Conservation (phyloP, 805 yeast genomes). For the Saturnispora silvae region DNA sequence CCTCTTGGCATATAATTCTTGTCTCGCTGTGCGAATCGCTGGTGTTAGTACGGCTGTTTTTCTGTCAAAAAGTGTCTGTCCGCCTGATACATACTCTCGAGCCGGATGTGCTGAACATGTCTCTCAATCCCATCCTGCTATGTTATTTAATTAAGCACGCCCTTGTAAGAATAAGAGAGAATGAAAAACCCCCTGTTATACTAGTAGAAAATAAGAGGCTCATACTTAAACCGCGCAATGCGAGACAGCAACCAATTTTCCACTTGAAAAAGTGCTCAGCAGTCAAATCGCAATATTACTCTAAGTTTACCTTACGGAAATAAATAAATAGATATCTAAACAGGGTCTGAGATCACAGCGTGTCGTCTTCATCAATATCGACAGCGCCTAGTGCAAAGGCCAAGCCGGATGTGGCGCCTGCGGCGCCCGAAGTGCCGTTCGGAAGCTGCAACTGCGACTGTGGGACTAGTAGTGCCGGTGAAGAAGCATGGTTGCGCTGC, state of each 20-base stretch:
- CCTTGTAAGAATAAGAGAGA: too few species aligned
- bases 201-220: not conserved
- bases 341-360: not conserved
- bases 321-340: not conserved
- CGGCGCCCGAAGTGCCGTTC: too few species aligned
- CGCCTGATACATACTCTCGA: not conserved
- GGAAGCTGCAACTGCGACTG: too few species aligned
- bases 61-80: not conserved
- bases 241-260: too few species aligned
- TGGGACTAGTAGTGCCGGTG: too few species aligned
- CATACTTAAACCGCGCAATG: too few species aligned
- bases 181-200: too few species aligned
- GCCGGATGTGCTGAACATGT: not conserved
- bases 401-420: not conserved
- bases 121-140: not conserved
- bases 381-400: slow-evolving; percentile 9
- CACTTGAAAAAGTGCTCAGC: not conserved
- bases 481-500: too few species aligned
- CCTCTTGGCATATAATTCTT: slow-evolving; percentile 6
- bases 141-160: not conserved
- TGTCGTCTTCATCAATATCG: slow-evolving; percentile 1
- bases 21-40: not conserved
- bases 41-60: slow-evolving; percentile 2
- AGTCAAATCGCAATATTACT: not conserved
- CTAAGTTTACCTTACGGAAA: too few species aligned